Conservation (phyloP, 2,329 filamentous ascomycete species). For the Sclerotinia minor region DNA sequence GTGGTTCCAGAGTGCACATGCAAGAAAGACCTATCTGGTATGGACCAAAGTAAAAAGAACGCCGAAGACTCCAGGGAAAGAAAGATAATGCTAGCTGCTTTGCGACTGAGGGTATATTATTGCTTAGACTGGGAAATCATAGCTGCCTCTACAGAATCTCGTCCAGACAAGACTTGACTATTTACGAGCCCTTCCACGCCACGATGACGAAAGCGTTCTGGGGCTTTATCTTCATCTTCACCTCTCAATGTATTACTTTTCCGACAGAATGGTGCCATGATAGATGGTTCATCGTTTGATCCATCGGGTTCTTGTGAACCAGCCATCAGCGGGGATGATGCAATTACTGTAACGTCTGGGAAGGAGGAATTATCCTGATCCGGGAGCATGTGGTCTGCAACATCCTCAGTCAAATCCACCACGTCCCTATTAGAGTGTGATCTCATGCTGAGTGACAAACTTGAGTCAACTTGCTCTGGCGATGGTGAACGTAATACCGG, state of each 20-base stretch:
- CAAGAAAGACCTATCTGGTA: constrained; percentile 15
- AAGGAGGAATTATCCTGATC: not conserved
- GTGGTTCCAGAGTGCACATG: not conserved
- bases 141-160: not conserved
- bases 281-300: not conserved
- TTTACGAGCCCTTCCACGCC: not conserved
- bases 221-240: not conserved
- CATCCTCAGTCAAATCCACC: constrained; percentile 21
- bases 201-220: not conserved
- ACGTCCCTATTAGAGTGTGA: not conserved
- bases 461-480: not conserved
- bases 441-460: not conserved
- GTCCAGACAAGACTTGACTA: not conserved
- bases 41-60: constrained; percentile 10
- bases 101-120: not conserved
- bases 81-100: not conserved
- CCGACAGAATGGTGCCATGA: not conserved
- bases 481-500: not conserved
- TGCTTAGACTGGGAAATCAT: constrained; percentile 12
- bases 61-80: not conserved
- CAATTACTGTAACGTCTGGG: not conserved
- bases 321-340: not conserved
- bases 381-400: constrained; percentile 13
- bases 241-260: not conserved
- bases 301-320: not conserved